Percentiles rank a stretch among this genome's conserved stretches.
phyloP scores from a whole-genome alignment of 2,329 filamentous ascomycete species.

The Diaporthe sp. region DNA sequence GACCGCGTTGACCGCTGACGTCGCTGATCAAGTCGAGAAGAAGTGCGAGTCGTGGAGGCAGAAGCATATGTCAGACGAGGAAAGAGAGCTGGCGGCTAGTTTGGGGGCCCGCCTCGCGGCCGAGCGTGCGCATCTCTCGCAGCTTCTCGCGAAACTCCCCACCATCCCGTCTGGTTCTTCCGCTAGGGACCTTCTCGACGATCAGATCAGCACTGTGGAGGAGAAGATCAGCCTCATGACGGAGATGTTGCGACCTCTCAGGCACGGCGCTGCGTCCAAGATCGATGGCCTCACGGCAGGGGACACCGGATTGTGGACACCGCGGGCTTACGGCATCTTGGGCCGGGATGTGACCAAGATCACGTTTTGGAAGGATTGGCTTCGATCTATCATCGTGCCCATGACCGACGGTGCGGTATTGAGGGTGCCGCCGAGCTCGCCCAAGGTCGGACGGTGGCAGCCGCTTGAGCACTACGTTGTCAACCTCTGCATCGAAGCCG shows the following conservation, averaged over 20 bases:
- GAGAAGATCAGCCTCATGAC: constrained; percentile 98
- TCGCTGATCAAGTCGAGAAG: constrained; percentile 85
- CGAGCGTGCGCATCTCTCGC: constrained; percentile 90
- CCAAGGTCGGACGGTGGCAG: constrained; percentile 93
- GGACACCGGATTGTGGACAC: constrained; percentile 96
- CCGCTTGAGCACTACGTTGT: constrained; percentile 96
- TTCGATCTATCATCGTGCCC: constrained; percentile 91
- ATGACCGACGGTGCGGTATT: constrained; percentile 92
- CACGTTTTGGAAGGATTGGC: constrained; percentile 98
- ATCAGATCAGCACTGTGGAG: constrained; percentile 94
- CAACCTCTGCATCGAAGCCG: constrained; percentile 95
- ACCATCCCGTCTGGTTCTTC: constrained; percentile 83
- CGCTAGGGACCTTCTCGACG: constrained; percentile 87
- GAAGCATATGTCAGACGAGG: constrained; percentile 88
- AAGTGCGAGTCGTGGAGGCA: constrained; percentile 89
- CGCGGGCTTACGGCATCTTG: constrained; percentile 91
- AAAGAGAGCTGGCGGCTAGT: constrained; percentile 91
- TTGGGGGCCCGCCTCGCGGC: constrained; percentile 87
- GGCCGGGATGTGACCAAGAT: constrained; percentile 87
- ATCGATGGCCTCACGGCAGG: constrained; percentile 97
- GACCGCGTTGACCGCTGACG: constrained; percentile 85
- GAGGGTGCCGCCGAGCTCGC: constrained; percentile 88
- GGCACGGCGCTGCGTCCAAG: constrained; percentile 95
- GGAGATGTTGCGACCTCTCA: constrained; percentile 90
- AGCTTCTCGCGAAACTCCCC: constrained; percentile 86